phyloP scores from a whole-genome alignment of 306 rosid species.

The Argentina anserina region DNA sequence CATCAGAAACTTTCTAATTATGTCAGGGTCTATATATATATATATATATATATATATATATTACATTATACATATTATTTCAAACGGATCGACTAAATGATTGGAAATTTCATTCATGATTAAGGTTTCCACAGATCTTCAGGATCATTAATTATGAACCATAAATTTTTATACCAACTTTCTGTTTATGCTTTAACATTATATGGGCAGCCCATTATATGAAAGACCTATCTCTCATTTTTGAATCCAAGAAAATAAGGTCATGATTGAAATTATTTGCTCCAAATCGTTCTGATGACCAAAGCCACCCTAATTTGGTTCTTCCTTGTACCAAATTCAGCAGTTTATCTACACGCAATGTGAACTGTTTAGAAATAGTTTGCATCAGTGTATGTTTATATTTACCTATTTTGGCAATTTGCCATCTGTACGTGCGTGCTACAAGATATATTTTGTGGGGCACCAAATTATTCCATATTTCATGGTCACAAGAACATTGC shows the following conservation, averaged over 20 bases:
- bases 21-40: not conserved
- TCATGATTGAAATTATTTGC: not conserved
- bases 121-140: slow-evolving; percentile 31
- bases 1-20: not conserved
- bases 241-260: not conserved
- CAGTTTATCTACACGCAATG: slow-evolving; percentile 21
- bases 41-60: not conserved
- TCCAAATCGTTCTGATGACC: not conserved
- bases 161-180: slow-evolving; percentile 23
- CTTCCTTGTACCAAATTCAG: slow-evolving; percentile 6
- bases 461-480: slow-evolving; percentile 35
- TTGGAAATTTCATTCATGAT: slow-evolving; percentile 26
- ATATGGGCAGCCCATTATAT: too few species aligned
- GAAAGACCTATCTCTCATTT: too few species aligned
- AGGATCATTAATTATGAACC: slow-evolving; percentile 15
- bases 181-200: slow-evolving; percentile 1
- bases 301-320: slow-evolving; percentile 25
- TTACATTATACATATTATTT: not conserved
- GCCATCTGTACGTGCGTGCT: slow-evolving; percentile 32
- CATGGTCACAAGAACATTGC: slow-evolving; percentile 16
- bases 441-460: slow-evolving; percentile 45
- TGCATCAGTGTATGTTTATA: slow-evolving; percentile 19
- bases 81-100: slow-evolving; percentile 30
- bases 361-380: slow-evolving; percentile 24
- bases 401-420: not conserved